Conservation (phyloP, 768 basidiomycete genomes). For the Rossbeevera mucosa region DNA sequence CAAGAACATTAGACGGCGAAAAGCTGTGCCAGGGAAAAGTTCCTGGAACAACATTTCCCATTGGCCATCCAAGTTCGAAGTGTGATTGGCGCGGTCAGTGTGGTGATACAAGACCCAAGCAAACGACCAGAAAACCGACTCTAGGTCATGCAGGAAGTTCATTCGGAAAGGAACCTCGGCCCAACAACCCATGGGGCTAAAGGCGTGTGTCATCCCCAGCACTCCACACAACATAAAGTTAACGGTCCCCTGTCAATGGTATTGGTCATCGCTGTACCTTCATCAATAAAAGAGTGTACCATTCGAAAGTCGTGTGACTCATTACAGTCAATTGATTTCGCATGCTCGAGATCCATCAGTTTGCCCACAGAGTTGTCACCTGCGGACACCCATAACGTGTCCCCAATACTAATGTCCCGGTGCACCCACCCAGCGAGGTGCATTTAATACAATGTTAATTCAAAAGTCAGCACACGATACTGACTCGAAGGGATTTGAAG, state of each 20-base stretch:
- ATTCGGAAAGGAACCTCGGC: not conserved
- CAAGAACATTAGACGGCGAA: not conserved
- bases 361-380: not conserved
- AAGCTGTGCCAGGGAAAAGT: not conserved
- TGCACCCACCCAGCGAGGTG: not conserved
- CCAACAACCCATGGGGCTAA: not conserved
- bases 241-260: not conserved
- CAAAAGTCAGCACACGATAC: not conserved
- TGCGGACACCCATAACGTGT: not conserved
- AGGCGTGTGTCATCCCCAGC: not conserved
- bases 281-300: not conserved
- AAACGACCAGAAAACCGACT: not conserved
- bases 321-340: not conserved
- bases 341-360: not conserved
- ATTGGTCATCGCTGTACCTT: not conserved
- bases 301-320: not conserved
- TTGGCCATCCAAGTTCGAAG: not conserved
- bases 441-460: not conserved
- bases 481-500: not conserved
- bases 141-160: not conserved
- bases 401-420: not conserved
- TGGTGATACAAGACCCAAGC: not conserved
- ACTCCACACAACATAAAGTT: not conserved
- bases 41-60: not conserved
- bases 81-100: not conserved